Conservation (phyloP, 176 grass and related monocot species). For the Cenchrus americanus region DNA sequence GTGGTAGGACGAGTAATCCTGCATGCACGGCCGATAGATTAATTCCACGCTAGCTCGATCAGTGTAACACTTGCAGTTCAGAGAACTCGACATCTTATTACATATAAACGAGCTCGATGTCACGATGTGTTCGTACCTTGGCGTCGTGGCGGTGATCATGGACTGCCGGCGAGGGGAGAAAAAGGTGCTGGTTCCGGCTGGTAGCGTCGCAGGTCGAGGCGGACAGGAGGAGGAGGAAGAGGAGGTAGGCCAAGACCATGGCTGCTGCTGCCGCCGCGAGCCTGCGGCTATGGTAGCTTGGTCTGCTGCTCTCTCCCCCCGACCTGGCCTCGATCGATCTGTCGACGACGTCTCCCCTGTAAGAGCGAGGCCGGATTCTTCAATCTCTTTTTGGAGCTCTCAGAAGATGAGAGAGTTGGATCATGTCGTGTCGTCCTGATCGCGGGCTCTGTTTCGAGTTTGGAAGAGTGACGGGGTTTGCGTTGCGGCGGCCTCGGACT, state of each 20-base stretch:
- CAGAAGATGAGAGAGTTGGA: background rate
- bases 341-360: background rate
- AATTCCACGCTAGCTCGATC: too few species aligned
- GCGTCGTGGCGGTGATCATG: background rate
- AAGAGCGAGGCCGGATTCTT: background rate
- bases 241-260: slow-evolving; percentile 44
- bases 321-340: background rate
- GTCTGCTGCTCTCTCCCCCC: background rate
- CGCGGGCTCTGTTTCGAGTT: background rate
- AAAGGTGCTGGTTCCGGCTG: slow-evolving; percentile 36
- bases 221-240: slow-evolving; percentile 45
- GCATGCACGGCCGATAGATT: background rate
- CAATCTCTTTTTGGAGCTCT: background rate
- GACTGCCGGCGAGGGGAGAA: background rate
- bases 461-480: background rate
- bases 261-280: background rate
- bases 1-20: slow-evolving; percentile 22
- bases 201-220: slow-evolving; percentile 29
- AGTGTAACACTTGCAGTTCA: background rate
- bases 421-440: background rate
- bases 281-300: background rate
- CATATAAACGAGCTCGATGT: background rate
- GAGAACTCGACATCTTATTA: background rate
- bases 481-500: slow-evolving; percentile 1
- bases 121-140: background rate